Evolutionary conservation across 176 grass and related monocot species (phyloP), one percentile per base, ranked within the genome.

Genomic region (Aegilops umbellulata): DNA sequence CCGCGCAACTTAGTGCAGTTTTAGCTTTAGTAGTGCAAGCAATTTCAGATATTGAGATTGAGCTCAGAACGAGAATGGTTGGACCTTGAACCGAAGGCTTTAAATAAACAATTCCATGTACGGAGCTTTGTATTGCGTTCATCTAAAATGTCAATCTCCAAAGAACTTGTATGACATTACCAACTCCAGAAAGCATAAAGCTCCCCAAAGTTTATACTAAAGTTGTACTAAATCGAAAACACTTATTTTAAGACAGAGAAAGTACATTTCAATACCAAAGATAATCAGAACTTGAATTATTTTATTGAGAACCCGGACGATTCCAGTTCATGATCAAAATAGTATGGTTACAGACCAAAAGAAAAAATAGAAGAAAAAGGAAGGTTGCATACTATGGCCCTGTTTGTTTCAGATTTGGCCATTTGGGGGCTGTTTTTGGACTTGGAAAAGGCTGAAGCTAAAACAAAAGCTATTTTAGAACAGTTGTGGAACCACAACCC

Each of bases 251-350:
- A 11, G 22, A 38, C 7, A 38, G 35, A 38, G 35, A 1, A 61
- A 60, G 8, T 26, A 83, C 19, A 30, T 20, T 26, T 12, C 29
- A 10, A 22, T 29, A 57, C 27, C 20, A 2, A 66, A 60, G 19
- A 72, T 42, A 22, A 79, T 36, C 5, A 46, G 7, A 89, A 66
- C 17, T 49, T 34, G 22, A 68, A 74, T 36, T 24, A 31, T 29
- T 65, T 86, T 83, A 87, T 80, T 84, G 69, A 74, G 16, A 46
- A 42, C 7, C 4, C 2, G 20, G 44, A 79, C 26, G 30, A 74
- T 74, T 83, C 44, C 31, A 66, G 47, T 73, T 74, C 80, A 90
- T 44, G 58, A 57, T 74, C 88, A 83, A 66, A 73, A 80, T 22
- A 29, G 78, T 47, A 35, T 60, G 60, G 34, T 79, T 64, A 65